Percentiles rank a stretch among this genome's conserved stretches.
phyloP scores from a whole-genome alignment of 2,329 filamentous ascomycete species.

The Pseudogymnoascus sp. region DNA sequence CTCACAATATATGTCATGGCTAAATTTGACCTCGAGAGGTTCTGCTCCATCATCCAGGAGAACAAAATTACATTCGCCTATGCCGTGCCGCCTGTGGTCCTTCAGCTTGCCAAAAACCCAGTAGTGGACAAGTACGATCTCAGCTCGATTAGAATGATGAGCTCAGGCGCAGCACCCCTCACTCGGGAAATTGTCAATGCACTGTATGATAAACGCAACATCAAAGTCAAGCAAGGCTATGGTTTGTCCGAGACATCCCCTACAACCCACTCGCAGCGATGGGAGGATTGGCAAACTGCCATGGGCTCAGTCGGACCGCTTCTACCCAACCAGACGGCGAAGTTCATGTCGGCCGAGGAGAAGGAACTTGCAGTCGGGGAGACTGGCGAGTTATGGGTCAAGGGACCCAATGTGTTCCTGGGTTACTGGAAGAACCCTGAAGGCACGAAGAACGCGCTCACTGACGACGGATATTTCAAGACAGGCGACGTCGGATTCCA shows the following conservation, averaged over 20 bases:
- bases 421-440: slow-evolving; percentile 71
- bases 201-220: slow-evolving; percentile 58
- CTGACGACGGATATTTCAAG: slow-evolving; percentile 76
- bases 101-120: slow-evolving; percentile 74
- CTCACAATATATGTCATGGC: slow-evolving; percentile 63
- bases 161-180: slow-evolving; percentile 79
- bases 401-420: slow-evolving; percentile 72
- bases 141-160: slow-evolving; percentile 71
- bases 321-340: slow-evolving; percentile 71
- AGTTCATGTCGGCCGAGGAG: slow-evolving; percentile 63
- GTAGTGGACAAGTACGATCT: slow-evolving; percentile 74
- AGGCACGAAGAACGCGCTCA: slow-evolving; percentile 63
- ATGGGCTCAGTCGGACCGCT: slow-evolving; percentile 75
- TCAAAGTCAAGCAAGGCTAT: slow-evolving; percentile 88
- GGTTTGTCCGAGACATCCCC: slow-evolving; percentile 83
- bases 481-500: slow-evolving; percentile 81
- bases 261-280: slow-evolving; percentile 64
- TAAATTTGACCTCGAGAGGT: slow-evolving; percentile 74
- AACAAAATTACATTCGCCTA: slow-evolving; percentile 71
- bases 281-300: slow-evolving; percentile 66
- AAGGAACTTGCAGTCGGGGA: slow-evolving; percentile 55
- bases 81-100: slow-evolving; percentile 75
- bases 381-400: slow-evolving; percentile 67
- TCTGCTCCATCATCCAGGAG: slow-evolving; percentile 69
- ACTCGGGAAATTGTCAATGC: slow-evolving; percentile 72